Evolutionary conservation across 148 eudicot genomes (phyloP), one percentile per base, ranked within the genome.

Genomic region (Cornus controversa): DNA sequence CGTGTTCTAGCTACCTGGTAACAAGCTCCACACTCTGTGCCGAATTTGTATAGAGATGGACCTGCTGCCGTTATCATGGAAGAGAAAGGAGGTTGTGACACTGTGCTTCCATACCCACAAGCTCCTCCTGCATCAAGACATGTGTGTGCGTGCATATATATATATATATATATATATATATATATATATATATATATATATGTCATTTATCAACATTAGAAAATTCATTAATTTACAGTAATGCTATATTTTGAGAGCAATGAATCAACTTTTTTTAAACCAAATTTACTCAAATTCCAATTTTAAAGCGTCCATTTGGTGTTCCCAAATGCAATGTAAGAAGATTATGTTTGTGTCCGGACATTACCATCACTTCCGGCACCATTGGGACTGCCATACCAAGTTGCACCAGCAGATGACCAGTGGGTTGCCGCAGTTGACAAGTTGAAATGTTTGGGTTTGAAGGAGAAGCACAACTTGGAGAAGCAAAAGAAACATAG

Each of bases 21-120:
- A 77, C 90, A 87, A 80, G 85, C 90, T 75, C 90, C 87, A 82
- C 87, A 84, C 80, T 80, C 90, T 58, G 75, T 80, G 72, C 90
- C 86, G 0, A 82, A 71, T 23, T 80, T 71, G 66, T 84, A 87
- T 6, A 87, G 85, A 5, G 90, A 84, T 25, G 87, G 90, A 24
- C 87, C 81, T 3, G 82, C 75, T 37, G 85, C 84, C 40, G 87
- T 81, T 27, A 84, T 77, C 70, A 87, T 31, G 31, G 90, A 87
- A 70, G 82, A 63, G 70, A 82, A 87, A 31, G 87, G 90, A 45
- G 87, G 58, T 60, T 80, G 72, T 65, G 78, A 80, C 47, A 87
- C 85, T 24, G 73, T 8, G 47, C 69, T 77, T 66, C 85, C 87
- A 75, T 86, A 84, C 22, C 87, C 89, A 75, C 89, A 86, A 14